Evolutionary conservation across 208 protist genomes (phyloP).

Genomic region (Histomonas meleagridis): DNA sequence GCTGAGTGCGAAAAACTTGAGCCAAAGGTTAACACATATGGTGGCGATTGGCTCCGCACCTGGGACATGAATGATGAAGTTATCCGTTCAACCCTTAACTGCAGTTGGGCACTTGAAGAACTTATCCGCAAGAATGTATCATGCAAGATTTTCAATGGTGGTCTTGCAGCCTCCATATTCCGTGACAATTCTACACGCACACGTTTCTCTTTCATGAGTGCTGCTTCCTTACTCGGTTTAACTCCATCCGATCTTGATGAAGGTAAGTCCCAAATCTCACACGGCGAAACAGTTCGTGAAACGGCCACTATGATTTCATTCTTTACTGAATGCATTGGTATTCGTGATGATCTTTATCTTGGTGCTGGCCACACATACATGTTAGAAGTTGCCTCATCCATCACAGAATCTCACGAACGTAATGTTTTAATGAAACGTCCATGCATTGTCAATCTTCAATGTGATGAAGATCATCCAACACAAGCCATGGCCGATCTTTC

Average conservation of each 20-base stretch:
- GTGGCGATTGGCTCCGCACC: background rate
- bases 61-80: slow-evolving; percentile 11
- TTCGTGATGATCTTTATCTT: slow-evolving; percentile 31
- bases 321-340: background rate
- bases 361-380: slow-evolving; percentile 26
- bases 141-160: slow-evolving; percentile 4
- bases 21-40: background rate
- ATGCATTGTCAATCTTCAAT: slow-evolving; percentile 32
- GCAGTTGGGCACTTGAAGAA: background rate
- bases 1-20: background rate
- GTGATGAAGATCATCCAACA: slow-evolving; percentile 34
- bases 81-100: background rate
- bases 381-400: background rate
- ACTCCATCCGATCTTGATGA: background rate
- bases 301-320: slow-evolving; percentile 34
- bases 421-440: background rate
- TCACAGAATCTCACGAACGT: background rate
- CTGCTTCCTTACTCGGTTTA: background rate
- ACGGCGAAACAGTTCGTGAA: slow-evolving; percentile 30
- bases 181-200: slow-evolving; percentile 18
- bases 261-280: slow-evolving; percentile 24
- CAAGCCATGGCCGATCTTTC: slow-evolving; percentile 20
- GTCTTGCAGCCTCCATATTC: slow-evolving; percentile 17
- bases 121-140: background rate
- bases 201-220: background rate